These are phyloP conservation scores for Brassica napus DNA, from an alignment of 345 rosid species.

Conservation along the genomic window Da-Ae NC_063450.1:24553501-24554000, in stretches of 20 bases:
- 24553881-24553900: constrained; percentile 50
- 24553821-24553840: constrained; percentile 51
- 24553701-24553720: too few relatives aligned
- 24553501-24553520: not conserved
- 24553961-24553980: constrained; percentile 54
- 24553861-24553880: constrained; percentile 52
- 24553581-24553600: too few relatives aligned
- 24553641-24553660: too few relatives aligned
- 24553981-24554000: constrained; percentile 54
- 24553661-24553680: too few relatives aligned
- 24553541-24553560: not conserved
- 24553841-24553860: constrained; percentile 61
- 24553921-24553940: constrained; percentile 52
- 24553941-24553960: constrained; percentile 69
- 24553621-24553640: too few relatives aligned
- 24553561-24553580: too few relatives aligned
- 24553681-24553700: too few relatives aligned
- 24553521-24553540: constrained; percentile 5
- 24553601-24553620: too few relatives aligned
- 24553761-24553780: not conserved
- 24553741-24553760: not conserved
- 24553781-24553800: constrained; percentile 50
- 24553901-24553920: constrained; percentile 58
- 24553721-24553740: too few relatives aligned
- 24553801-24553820: constrained; percentile 73